Evolutionary conservation across 2,329 filamentous ascomycete species (phyloP), one percentile per base, ranked within the genome.

Genomic region (Aspergillus oerlinghausenensis): DNA sequence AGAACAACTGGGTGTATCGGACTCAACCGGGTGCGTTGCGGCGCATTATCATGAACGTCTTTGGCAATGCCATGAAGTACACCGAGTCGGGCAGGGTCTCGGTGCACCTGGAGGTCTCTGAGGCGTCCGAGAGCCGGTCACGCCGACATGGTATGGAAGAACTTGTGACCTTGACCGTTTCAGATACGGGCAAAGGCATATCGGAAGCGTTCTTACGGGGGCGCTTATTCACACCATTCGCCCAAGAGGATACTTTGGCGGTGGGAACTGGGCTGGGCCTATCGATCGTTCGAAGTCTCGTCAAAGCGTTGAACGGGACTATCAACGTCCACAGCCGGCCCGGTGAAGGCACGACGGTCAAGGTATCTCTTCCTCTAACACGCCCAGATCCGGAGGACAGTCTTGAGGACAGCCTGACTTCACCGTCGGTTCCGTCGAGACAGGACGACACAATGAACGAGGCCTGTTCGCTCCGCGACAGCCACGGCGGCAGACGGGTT

Each of bases 151-250:
- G 67, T 6, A 52, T 66, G 0, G 69, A 72, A 50, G 72, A 75
- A 6, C 51, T 72, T 19, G 65, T 74, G 3, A 68, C 69, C 0
- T 55, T 83, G 17, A 81, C 76, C 0, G 80, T 90, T 1, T 75
- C 77, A 0, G 87, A 90, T 62, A 86, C 87, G 0, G 88, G 87
- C 1, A 80, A 79, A 48, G 88, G 87, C 1, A 90, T 90, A 35
- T 80, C 80, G 0, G 75, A 82, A 5, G 82, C 87, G 9, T 90
- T 84, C 60, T 71, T 88, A 10, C 77, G 80, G 21, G 80, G 82
- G 8, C 79, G 80, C 14, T 70, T 89, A 0, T 90, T 86, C 65
- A 83, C 80, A 0, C 84, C 75, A 1, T 77, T 77, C 55, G 70
- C 74, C 0, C 87, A 90, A 59, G 87, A 89, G 63, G 80, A 88